Conservation (phyloP, 345 rosid species). For the Brassica incana region DNA sequence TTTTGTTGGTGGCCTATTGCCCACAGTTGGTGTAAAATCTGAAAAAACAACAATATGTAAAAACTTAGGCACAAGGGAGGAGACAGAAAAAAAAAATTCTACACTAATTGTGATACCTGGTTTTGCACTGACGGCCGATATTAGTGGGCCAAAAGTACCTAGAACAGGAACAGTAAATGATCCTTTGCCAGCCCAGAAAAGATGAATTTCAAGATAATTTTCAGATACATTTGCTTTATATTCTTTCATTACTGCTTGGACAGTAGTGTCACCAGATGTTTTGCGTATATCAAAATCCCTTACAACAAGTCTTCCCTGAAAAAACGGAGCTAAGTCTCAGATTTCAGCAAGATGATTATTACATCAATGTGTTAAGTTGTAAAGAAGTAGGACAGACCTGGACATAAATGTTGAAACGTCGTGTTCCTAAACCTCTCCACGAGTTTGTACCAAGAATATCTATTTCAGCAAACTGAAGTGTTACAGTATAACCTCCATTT, state of each 20-base stretch:
- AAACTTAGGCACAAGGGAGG: background rate
- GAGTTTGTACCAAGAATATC: background rate
- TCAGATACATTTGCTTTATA: slow-evolving; percentile 36
- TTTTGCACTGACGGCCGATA: slow-evolving; percentile 58
- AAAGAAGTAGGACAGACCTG: slow-evolving; percentile 39
- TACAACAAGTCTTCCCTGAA: slow-evolving; percentile 43
- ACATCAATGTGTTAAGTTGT: background rate
- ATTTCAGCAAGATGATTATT: background rate
- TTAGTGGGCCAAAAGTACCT: slow-evolving; percentile 38
- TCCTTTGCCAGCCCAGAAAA: slow-evolving; percentile 43
- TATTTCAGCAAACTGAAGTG: slow-evolving; percentile 34
- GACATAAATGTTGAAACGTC: slow-evolving; percentile 49
- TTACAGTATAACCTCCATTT: slow-evolving; percentile 32
- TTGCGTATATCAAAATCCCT: slow-evolving; percentile 7
- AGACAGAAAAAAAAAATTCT: background rate
- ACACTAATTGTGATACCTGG: slow-evolving; percentile 44
- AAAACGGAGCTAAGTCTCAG: background rate
- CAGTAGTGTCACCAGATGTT: slow-evolving; percentile 25
- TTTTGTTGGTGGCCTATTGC: background rate
- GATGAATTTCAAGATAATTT: slow-evolving; percentile 40
- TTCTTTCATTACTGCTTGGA: slow-evolving; percentile 28
- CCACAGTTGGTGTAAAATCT: background rate
- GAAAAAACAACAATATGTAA: background rate
- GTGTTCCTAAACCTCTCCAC: slow-evolving; percentile 50
- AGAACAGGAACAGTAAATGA: slow-evolving; percentile 29